These are phyloP conservation scores for Aspergillus nidulans DNA, from an alignment of 495 filamentous ascomycete genomes.

Conservation along the genomic window DNA sequence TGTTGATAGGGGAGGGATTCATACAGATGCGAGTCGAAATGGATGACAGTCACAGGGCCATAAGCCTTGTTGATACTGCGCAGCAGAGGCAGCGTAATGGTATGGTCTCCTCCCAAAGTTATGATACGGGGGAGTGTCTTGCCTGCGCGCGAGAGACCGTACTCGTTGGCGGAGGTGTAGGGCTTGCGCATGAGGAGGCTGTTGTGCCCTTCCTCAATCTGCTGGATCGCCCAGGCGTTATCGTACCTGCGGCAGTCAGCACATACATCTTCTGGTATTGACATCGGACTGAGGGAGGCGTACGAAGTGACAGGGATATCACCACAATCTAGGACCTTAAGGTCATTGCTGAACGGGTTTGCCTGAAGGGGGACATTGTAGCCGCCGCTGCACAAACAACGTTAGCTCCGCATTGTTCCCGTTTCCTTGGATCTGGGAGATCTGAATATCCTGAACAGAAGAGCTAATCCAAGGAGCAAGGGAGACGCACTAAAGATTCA, in stretches of 20 bases:
- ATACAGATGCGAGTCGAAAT: slow-evolving; percentile 68
- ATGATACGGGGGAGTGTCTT: slow-evolving; percentile 60
- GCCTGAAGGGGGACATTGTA: slow-evolving; percentile 58
- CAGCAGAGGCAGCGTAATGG: slow-evolving; percentile 58
- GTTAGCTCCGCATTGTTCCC: slow-evolving; percentile 8
- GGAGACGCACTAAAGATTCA: slow-evolving; percentile 60
- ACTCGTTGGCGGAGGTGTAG: slow-evolving; percentile 40
- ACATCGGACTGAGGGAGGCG: too few relatives aligned
- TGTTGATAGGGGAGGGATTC: background rate
- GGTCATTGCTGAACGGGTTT: slow-evolving; percentile 62
- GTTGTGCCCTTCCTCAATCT: slow-evolving; percentile 65
- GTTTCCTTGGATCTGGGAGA: too few relatives aligned
- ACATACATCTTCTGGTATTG: too few relatives aligned
- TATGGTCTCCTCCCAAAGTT: slow-evolving; percentile 65
- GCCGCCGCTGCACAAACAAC: slow-evolving; percentile 47
- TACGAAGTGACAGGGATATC: slow-evolving; percentile 49
- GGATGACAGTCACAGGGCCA: slow-evolving; percentile 63
- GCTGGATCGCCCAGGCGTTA: slow-evolving; percentile 68
- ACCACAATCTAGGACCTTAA: slow-evolving; percentile 69
- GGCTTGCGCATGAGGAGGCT: slow-evolving; percentile 49
- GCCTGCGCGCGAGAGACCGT: slow-evolving; percentile 49
- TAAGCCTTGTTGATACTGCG: slow-evolving; percentile 64
- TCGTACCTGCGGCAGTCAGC: slow-evolving; percentile 48
- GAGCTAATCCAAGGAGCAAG: too few relatives aligned
- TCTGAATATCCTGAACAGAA: too few relatives aligned